Percentiles rank a stretch among this genome's conserved stretches.
Conservation (phyloP, 2,329 filamentous ascomycete species). For the Seiridium cupressi region DNA sequence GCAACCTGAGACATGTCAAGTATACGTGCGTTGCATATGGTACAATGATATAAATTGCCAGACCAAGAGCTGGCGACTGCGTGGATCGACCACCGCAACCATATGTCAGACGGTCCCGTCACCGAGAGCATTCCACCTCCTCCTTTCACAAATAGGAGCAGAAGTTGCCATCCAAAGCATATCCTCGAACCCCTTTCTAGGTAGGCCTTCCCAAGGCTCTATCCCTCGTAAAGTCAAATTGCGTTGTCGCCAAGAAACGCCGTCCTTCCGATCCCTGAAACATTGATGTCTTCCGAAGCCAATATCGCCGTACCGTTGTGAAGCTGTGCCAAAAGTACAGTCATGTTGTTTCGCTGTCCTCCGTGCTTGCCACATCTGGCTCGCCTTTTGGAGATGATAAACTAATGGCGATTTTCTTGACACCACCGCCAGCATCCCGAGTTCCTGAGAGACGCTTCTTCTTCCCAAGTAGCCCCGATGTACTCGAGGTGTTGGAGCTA, state of each 20-base stretch:
- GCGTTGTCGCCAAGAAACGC: slow-evolving; percentile 24
- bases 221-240: slow-evolving; percentile 18
- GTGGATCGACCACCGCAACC: not conserved
- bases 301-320: slow-evolving; percentile 3
- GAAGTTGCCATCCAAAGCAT: not conserved
- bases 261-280: slow-evolving; percentile 22
- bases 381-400: slow-evolving; percentile 41
- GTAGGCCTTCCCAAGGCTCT: slow-evolving; percentile 15
- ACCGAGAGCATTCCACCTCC: not conserved
- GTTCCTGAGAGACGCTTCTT: slow-evolving; percentile 44
- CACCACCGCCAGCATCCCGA: slow-evolving; percentile 37
- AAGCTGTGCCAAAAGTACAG: not conserved
- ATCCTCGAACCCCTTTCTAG: slow-evolving; percentile 2
- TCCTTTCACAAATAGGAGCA: not conserved
- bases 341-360: slow-evolving; percentile 16
- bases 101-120: not conserved
- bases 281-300: slow-evolving; percentile 16
- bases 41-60: not conserved
- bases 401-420: slow-evolving; percentile 59
- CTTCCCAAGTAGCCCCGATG: slow-evolving; percentile 38
- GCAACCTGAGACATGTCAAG: not conserved
- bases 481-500: slow-evolving; percentile 35
- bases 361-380: slow-evolving; percentile 12
- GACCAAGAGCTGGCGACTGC: not conserved
- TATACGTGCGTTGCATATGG: not conserved